Evolutionary conservation across 1,284 basidiomycete genomes (phyloP).

Genomic region (Thecaphora thlaspeos): DNA sequence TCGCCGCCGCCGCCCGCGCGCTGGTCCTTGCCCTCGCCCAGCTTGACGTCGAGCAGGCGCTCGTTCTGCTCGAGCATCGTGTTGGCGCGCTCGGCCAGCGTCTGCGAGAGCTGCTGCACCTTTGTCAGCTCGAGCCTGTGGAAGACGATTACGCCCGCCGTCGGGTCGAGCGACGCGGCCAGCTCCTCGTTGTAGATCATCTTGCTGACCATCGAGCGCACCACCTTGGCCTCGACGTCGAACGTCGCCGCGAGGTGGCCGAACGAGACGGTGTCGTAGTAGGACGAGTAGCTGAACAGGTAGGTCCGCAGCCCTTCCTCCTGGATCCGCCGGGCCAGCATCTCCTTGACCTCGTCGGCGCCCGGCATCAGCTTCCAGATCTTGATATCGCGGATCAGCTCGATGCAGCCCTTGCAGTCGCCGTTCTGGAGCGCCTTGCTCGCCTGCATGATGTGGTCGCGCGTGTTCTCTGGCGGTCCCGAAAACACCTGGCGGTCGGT

Average conservation of each 20-base stretch:
- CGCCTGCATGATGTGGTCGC: constrained; percentile 99
- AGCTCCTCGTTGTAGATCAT: constrained; percentile 99
- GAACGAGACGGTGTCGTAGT: constrained; percentile 89
- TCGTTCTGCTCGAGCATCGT: constrained; percentile 92
- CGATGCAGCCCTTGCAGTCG: constrained; percentile 92
- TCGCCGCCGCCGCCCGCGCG: constrained; percentile 29
- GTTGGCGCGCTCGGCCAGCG: constrained; percentile 80
- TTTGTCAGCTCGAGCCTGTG: constrained; percentile 79
- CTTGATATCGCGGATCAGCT: constrained; percentile 92
- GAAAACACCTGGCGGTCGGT: constrained; percentile 97
- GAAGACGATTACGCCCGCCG: constrained; percentile 78
- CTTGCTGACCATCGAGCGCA: constrained; percentile 89
- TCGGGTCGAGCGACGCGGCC: constrained; percentile 83
- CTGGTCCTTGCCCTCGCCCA: constrained; percentile 63
- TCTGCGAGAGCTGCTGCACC: constrained; percentile 54
- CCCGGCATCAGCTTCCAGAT: constrained; percentile 95
- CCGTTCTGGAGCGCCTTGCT: constrained; percentile 93
- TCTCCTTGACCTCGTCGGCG: constrained; percentile 81
- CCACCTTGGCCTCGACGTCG: constrained; percentile 73
- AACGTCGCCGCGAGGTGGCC: constrained; percentile 83
- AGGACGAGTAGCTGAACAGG: constrained; percentile 94
- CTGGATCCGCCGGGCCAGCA: constrained; percentile 95
- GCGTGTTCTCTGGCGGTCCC: constrained; percentile 95
- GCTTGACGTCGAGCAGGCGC: constrained; percentile 84
- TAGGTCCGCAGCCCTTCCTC: constrained; percentile 96